Base-by-base conservation (phyloP, 768 basidiomycete species). In the Chalciporus pseudorubinellus region DNA sequence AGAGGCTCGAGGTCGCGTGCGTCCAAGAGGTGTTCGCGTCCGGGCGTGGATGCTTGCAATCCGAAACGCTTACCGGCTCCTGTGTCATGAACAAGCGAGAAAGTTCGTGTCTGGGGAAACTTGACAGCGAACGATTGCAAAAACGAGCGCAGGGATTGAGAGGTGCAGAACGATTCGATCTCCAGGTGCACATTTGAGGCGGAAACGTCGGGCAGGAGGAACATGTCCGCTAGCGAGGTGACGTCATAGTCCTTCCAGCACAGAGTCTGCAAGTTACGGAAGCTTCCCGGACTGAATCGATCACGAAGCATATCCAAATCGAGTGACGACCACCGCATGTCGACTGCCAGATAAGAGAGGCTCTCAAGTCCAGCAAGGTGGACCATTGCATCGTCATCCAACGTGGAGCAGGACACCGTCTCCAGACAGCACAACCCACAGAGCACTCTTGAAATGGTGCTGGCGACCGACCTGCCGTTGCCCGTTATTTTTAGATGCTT, bases 261-360 rank as follows among this genome's bases (percentile, higher is more conserved):
- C 7, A 64, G 54, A 3, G 57, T 62, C 24, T 44, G 48, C 44
- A 63, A 5, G 43, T 31, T 14, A n/a, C 14, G 48, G 41, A 63
- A 64, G 39, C 57, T 56, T 16, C 44, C 45, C 1, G 53, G 36
- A 20, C 13, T 29, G 40, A 59, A 24, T 28, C 48, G 46, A 42
- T 61, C 50, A 44, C 26, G 52, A 42, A 64, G 48, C 6, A 13
- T 11, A 6, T 52, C 59, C 3, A 61, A 16, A 39, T 18, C 12
- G 19, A 64, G 50, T 4, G 42, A 22, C 6, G 62, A 63, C 62
- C 62, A 64, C 13, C 62, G 62, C 50, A 64, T 56, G 29, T 63
- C 62, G 16, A 64, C 9, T 6, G 50, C 46, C 42, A 65, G 21
- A 46, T 42, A 46, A 34, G 61, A 52, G 50, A 65, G 63, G 31